Base-by-base conservation (phyloP, 768 basidiomycete species). In the Mycena polygramma region DNA sequence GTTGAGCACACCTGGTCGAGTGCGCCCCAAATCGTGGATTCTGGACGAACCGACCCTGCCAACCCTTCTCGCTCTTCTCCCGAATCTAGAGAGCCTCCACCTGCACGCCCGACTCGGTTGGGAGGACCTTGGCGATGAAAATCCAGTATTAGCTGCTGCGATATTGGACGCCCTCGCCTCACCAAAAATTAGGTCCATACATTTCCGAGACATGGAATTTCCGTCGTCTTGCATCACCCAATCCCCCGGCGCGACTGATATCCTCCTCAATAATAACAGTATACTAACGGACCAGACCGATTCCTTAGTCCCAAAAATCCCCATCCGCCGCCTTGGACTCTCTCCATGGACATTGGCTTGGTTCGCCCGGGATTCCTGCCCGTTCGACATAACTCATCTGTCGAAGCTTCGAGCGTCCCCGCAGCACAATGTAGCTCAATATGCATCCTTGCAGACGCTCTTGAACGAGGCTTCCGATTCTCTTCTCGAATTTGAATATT, bases 361-460 rank as follows among this genome's bases (percentile, higher is more conserved):
- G 51, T 52, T 63, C 39, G 39, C 37, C n/a, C 24, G 57, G n/a
- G 39, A 36, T 6, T 7, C 22, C 8, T 41, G 57, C n/a, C 39
- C 57, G 2, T 57, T 57, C 20, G 51, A 63, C 20, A 30, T 26
- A 22, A 41, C 20, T 2, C 36, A 53, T 30, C 37, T 63, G 2
- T n/a, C 41, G 49, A 63, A 63, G 45, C 51, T 63, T n/a, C n/a
- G 49, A 53, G 61, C 51, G 11, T 63, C 22, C 17, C 61, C 61
- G 8, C 22, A 53, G 39, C 20, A 20, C 37, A 7, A 41, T 26
- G 22, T 9, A 2, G 39, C 5, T 22, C 51, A 63, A 36, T 53
- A 52, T 13, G 7, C 15, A 9, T 49, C 61, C 24, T 14, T 63
- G 22, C 37, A 63, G 30, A 43, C 36, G 0, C 36, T 63, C 20